These are phyloP conservation scores for Fusarium duplospermum DNA, from an alignment of 2,329 filamentous ascomycete species.

Conservation along the genomic window DNA sequence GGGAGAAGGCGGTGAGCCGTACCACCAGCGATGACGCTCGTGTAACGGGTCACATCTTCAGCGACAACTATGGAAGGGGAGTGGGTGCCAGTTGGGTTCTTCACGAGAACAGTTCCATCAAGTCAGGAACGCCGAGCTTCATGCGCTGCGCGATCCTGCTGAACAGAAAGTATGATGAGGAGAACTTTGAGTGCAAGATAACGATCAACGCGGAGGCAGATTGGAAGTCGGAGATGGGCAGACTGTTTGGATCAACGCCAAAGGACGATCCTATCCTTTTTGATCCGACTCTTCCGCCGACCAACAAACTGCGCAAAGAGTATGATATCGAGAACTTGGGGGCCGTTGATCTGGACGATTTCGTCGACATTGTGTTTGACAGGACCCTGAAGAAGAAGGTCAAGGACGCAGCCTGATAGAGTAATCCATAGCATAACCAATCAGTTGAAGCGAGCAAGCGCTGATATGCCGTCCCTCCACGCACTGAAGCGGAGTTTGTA, in stretches of 20 bases:
- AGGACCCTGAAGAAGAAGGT: neutral
- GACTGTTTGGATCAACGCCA: conserved; percentile 42
- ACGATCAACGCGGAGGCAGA: conserved; percentile 45
- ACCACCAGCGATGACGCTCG: neutral
- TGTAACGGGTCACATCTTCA: conserved; percentile 19
- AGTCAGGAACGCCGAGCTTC: conserved; percentile 1
- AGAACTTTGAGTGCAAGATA: conserved; percentile 38
- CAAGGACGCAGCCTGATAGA: neutral
- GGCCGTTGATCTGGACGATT: neutral
- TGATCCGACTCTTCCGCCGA: neutral
- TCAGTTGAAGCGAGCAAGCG: neutral
- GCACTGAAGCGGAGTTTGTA: neutral
- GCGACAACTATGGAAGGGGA: conserved; percentile 33
- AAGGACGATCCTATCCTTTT: conserved; percentile 9
- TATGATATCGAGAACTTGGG: neutral
- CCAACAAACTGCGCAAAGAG: neutral
- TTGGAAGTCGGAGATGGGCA: conserved; percentile 42
- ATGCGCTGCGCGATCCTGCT: conserved; percentile 4
- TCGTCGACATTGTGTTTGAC: neutral
- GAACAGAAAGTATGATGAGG: neutral
- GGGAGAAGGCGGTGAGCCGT: neutral
- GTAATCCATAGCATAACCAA: neutral
- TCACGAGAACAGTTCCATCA: conserved; percentile 16
- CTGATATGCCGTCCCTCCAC: neutral
- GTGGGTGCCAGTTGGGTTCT: conserved; percentile 32